These are phyloP conservation scores for Phialophora chinensis DNA, from an alignment of 2,329 filamentous ascomycete species.

Conservation along the genomic window DNA sequence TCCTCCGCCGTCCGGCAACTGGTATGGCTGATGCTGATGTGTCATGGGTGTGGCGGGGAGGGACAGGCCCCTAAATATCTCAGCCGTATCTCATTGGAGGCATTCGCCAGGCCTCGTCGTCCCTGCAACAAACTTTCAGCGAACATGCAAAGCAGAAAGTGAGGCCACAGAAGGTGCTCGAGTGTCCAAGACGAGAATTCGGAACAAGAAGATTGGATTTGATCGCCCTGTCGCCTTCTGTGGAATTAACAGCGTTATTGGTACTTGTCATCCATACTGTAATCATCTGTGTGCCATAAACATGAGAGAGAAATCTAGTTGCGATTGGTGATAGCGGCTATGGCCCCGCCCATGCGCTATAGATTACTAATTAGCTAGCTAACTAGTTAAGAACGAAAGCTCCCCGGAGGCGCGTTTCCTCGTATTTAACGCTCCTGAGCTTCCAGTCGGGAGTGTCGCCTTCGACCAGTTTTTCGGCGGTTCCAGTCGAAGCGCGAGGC, in stretches of 20 bases:
- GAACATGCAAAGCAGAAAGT: background rate
- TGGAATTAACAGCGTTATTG: background rate
- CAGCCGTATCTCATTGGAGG: conserved; percentile 6
- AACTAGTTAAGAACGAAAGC: too few species aligned
- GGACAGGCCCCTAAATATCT: conserved; percentile 15
- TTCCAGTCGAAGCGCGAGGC: too few species aligned
- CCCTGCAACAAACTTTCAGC: background rate
- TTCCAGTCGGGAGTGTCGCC: too few species aligned
- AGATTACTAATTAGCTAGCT: too few species aligned
- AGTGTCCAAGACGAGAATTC: background rate
- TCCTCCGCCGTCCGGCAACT: background rate
- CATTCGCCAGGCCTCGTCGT: background rate
- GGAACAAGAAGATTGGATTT: background rate
- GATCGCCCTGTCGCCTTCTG: background rate
- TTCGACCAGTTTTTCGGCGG: too few species aligned
- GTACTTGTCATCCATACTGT: background rate
- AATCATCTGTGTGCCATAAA: too few species aligned
- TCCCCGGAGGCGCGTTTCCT: too few species aligned
- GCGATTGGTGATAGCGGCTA: too few species aligned
- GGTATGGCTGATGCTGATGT: background rate
- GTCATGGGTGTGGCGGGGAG: conserved; percentile 15
- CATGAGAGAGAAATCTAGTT: too few species aligned
- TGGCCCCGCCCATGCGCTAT: too few species aligned
- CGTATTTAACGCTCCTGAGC: too few species aligned
- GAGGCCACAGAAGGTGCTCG: background rate